These are phyloP conservation scores for Panicum hallii DNA, from an alignment of 202 grass and related monocot genomes.

Conservation along the genomic window DNA sequence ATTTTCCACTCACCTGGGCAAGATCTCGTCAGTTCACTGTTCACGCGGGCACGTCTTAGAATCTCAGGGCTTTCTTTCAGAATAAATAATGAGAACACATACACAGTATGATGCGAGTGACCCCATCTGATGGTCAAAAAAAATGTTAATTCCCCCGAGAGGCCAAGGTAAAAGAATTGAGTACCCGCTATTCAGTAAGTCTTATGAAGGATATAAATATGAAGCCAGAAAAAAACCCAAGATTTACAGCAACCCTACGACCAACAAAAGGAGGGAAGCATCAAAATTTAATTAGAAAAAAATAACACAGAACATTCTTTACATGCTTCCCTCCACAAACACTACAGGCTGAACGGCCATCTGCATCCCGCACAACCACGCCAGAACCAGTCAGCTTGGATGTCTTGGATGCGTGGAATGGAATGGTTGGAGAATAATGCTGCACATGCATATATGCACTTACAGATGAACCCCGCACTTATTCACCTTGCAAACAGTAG, in stretches of 20 bases:
- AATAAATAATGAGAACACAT: neutral
- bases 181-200: neutral
- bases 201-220: conserved; percentile 27
- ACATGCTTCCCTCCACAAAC: conserved; percentile 38
- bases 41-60: neutral
- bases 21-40: neutral
- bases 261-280: conserved; percentile 6
- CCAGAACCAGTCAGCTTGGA: conserved; percentile 28
- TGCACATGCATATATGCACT: neutral
- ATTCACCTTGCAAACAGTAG: conserved; percentile 94
- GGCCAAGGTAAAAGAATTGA: neutral
- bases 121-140: conserved; percentile 28
- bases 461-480: conserved; percentile 27
- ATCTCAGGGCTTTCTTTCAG: no score
- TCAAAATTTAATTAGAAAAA: conserved; percentile 47
- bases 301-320: conserved; percentile 19
- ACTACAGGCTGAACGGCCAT: conserved; percentile 15
- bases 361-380: conserved; percentile 6
- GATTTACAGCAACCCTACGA: conserved; percentile 17
- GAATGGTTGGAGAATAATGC: neutral
- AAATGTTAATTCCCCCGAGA: conserved; percentile 2
- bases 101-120: neutral
- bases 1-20: neutral
- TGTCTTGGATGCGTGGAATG: neutral
- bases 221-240: conserved; percentile 14